Evolutionary conservation across 805 yeast genomes (phyloP), one percentile per base, ranked within the genome.

Genomic region (Yarrowia sp.): DNA sequence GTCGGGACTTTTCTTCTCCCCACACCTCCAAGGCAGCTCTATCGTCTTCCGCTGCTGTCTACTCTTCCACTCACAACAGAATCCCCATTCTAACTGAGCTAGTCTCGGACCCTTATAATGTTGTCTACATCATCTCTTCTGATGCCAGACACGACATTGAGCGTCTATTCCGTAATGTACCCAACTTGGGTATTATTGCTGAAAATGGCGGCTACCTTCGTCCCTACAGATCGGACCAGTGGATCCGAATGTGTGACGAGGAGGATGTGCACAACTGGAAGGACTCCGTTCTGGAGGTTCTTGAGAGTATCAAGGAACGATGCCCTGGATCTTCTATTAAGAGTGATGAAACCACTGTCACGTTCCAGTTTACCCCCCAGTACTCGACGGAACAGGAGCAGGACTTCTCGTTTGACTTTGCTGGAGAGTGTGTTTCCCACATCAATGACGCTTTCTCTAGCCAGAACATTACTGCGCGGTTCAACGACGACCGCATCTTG

Each of bases 361-460:
- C 88, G 65, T 85, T 91, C 71, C 89, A 90, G 69, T 86, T 96
- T 1, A 92, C 89, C 56, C 64, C 54, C 10, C 81, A 80, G 59
- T 85, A 89, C 7, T 51, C 67, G n/a, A 65, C 66, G 11, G 67
- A 59, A 26, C 83, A 82, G 49, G 85, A 83, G 48, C 77, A 80
- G 30, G 90, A 87, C 59, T 83, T 96, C 70, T 85, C 85, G 62
- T 75, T 82, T 32, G 81, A 86, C 52, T 81, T 87, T 19, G 83
- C 90, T 76, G 97, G 98, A 56, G 97, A 92, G 70, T 82, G 88
- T 65, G 86, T 92, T 52, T 86, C 92, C 24, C 92, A 91, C 74
- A 85, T 92, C 65, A 92, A 93, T 75, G 95, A 88, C 52, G 78
- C 87, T 33, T 89, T 84, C 72, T 81, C 82, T 16, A 83, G 81